Conservation (phyloP, 2,329 filamentous ascomycete genomes). For the Aspergillus udagawae region DNA sequence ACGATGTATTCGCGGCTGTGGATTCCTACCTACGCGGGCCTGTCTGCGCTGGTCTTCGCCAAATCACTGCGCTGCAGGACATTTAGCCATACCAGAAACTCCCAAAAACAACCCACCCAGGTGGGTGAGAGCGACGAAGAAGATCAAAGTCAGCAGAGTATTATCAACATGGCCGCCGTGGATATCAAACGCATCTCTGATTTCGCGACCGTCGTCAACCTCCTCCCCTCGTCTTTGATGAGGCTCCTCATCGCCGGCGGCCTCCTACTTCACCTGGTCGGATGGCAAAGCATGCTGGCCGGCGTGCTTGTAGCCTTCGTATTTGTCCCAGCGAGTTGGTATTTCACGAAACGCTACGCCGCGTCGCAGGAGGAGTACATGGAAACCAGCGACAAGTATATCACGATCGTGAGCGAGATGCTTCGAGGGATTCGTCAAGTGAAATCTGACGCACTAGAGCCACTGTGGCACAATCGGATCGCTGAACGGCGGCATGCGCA, state of each 20-base stretch:
- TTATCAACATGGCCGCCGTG: conserved; percentile 71
- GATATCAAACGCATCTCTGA: conserved; percentile 65
- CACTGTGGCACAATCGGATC: conserved; percentile 69
- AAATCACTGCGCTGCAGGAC: no score
- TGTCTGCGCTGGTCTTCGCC: no score
- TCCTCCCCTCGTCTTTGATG: conserved; percentile 58
- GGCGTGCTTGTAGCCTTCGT: conserved; percentile 66
- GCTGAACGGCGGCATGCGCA: conserved; percentile 60
- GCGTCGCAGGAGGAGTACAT: conserved; percentile 64
- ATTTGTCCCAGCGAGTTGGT: conserved; percentile 60
- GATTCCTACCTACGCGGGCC: no score
- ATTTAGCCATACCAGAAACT: no score
- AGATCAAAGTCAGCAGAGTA: conserved; percentile 61
- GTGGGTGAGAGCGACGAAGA: conserved; percentile 47
- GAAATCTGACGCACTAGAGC: conserved; percentile 72
- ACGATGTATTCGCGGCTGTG: no score
- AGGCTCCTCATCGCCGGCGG: conserved; percentile 62
- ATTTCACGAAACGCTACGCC: no score
- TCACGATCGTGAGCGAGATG: conserved; percentile 69
- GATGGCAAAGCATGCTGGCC: conserved; percentile 62
- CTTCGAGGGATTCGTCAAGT: conserved; percentile 75
- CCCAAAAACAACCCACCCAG: no score
- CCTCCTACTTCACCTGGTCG: conserved; percentile 64
- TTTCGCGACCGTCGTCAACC: conserved; percentile 61
- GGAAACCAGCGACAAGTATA: conserved; percentile 69